These are phyloP conservation scores for Ephemerocybe angulata DNA, from an alignment of 768 basidiomycete genomes.

Conservation along the genomic window DNA sequence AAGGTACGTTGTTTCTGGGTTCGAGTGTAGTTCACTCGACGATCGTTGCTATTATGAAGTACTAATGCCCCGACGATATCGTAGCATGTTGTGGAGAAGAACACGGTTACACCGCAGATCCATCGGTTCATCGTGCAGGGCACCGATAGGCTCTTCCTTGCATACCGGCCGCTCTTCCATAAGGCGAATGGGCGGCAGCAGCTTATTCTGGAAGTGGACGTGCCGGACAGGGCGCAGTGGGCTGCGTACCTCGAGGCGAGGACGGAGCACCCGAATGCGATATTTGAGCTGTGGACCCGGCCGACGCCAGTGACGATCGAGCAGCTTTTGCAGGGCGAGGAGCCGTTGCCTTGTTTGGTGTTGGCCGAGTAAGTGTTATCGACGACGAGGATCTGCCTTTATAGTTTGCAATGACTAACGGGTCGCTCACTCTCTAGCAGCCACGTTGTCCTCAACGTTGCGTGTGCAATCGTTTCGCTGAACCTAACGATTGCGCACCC, in stretches of 20 bases:
- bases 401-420: background rate
- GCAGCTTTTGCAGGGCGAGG: slow-evolving; percentile 5
- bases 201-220: slow-evolving; percentile 31
- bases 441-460: slow-evolving; percentile 9
- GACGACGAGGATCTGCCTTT: background rate
- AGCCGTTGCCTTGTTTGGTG: background rate
- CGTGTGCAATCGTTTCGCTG: too few species aligned
- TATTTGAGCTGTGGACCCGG: slow-evolving; percentile 13
- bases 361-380: slow-evolving; percentile 1
- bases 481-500: slow-evolving; percentile 24
- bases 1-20: slow-evolving; percentile 22
- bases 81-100: slow-evolving; percentile 25
- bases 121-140: slow-evolving; percentile 39
- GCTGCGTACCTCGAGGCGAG: slow-evolving; percentile 14
- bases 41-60: background rate
- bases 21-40: background rate
- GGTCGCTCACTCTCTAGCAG: slow-evolving; percentile 2
- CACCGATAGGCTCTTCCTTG: slow-evolving; percentile 27
- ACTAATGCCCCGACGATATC: background rate
- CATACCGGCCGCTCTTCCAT: slow-evolving; percentile 34
- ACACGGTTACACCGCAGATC: slow-evolving; percentile 26
- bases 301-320: background rate
- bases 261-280: slow-evolving; percentile 15
- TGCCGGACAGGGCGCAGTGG: slow-evolving; percentile 15
- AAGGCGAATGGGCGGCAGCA: slow-evolving; percentile 34